Evolutionary conservation across 2,329 filamentous ascomycete genomes (phyloP).

Genomic region (Ophiocordyceps sinensis): DNA sequence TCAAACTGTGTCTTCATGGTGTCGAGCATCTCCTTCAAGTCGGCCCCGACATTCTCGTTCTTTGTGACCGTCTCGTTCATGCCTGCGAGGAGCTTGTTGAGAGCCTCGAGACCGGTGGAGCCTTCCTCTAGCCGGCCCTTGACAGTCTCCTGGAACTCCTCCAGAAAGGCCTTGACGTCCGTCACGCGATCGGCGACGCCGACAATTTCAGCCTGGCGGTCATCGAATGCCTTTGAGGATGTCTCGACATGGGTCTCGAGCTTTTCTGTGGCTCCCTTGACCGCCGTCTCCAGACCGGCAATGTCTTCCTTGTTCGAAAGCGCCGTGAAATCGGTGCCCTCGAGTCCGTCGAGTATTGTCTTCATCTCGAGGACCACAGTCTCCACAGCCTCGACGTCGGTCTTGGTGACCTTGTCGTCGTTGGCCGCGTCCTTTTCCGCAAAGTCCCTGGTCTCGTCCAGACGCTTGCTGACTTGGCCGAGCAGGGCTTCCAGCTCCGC

Average conservation of each 20-base stretch:
- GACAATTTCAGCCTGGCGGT: conserved; percentile 71
- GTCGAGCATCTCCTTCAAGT: conserved; percentile 57
- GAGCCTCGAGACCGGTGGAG: conserved; percentile 53
- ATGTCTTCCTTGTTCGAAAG: conserved; percentile 68
- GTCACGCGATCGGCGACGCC: conserved; percentile 64
- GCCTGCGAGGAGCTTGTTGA: conserved; percentile 55
- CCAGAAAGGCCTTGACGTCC: conserved; percentile 63
- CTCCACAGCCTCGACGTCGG: conserved; percentile 69
- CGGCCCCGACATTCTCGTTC: conserved; percentile 43
- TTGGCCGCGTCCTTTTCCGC: conserved; percentile 38
- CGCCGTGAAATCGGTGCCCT: conserved; percentile 53
- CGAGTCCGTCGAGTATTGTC: conserved; percentile 57
- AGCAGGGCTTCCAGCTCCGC: conserved; percentile 63
- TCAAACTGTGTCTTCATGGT: conserved; percentile 79
- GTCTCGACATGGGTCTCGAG: conserved; percentile 54
- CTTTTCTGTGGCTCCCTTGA: conserved; percentile 59
- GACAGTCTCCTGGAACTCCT: conserved; percentile 64
- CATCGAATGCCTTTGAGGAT: conserved; percentile 66
- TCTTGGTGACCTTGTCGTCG: conserved; percentile 59
- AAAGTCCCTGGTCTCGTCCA: conserved; percentile 59
- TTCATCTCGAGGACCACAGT: conserved; percentile 78
- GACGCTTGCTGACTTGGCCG: conserved; percentile 56
- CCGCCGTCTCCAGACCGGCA: conserved; percentile 43
- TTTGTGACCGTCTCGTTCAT: conserved; percentile 48
- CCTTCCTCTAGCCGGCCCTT: conserved; percentile 66